phyloP scores from a whole-genome alignment of 1,284 basidiomycete species.

The Heterobasidion irregulare region DNA sequence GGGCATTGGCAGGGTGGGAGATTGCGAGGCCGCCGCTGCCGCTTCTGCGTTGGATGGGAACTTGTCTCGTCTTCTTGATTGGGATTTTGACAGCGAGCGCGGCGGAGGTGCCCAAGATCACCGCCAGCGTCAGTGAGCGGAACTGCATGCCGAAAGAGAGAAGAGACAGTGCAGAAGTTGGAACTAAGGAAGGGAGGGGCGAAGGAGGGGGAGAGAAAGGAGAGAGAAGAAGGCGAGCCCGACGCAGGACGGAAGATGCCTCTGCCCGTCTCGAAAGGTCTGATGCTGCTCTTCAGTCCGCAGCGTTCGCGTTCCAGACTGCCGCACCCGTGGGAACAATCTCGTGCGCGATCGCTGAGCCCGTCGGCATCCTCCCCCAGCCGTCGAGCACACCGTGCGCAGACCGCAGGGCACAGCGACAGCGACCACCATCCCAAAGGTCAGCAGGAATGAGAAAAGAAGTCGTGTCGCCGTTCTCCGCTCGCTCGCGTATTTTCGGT shows the following conservation, averaged over 20 bases:
- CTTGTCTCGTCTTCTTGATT: constrained; percentile 16
- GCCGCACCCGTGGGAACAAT: not conserved
- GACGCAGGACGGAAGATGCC: not conserved
- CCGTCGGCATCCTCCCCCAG: not conserved
- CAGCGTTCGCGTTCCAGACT: not conserved
- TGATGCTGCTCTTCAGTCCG: not conserved
- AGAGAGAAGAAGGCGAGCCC: constrained; percentile 10
- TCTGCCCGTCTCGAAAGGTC: not conserved
- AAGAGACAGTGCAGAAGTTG: not conserved
- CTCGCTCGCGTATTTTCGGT: no score
- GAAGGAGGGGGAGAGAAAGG: constrained; percentile 10
- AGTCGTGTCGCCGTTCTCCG: no score
- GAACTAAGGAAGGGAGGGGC: constrained; percentile 12
- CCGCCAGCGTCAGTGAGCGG: constrained; percentile 13
- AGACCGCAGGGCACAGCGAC: no score
- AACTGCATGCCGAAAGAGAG: constrained; percentile 17
- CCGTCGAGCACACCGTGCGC: no score
- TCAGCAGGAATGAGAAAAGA: no score
- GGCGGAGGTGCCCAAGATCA: constrained; percentile 18
- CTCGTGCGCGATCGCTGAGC: not conserved
- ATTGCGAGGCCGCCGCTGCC: constrained; percentile 2
- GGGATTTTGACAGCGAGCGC: constrained; percentile 22
- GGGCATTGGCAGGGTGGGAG: not conserved
- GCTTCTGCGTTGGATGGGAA: constrained; percentile 8
- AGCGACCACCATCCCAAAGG: no score